Evolutionary conservation across 352 stramenopile genomes (phyloP), one percentile per base, ranked within the genome.

Genomic region (Pythium coloratum): DNA sequence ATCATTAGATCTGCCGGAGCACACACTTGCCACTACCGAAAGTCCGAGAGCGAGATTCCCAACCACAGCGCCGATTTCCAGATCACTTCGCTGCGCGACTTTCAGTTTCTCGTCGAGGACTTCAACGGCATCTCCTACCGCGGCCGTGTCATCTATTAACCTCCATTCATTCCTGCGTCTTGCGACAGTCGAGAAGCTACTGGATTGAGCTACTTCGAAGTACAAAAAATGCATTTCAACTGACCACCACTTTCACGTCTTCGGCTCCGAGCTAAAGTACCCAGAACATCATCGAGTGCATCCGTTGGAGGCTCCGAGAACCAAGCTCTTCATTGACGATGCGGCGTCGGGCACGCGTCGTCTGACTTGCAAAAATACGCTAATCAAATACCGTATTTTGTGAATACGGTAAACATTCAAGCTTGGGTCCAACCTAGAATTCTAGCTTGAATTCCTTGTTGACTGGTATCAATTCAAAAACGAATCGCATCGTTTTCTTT

Each of bases 81-180:
- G 38, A 67, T 92, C 42, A 83, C 73, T 2, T 69, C 71, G 14
- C 67, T 92, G 46, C 73, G 66, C 34, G 79, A 92, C 40, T 88
- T 90, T 36, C 80, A 90, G 71, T 83, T 82, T 55, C 71, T 92
- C 13, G 60, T 92, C 28, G 82, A 92, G 56, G 82, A 90, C 40
- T 90, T 90, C 60, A 90, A 92, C 60, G 81, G 84, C 50, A 82
- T 91, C 28, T 92, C 84, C 32, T 92, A 92, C 55, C 82, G 84
- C 26, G 67, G 68, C 4, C 51, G 53, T 20, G 49, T 66, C 3
- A 26, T 54, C 6, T 54, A 54, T 6, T 54, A 54, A 18, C 2
- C 10, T 44, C 38, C 38, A n/a, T 14, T n/a, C 38, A 30, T 2
- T 30, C 28, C 0, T 4, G 28, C 16, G 42, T 10, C 42, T 26